Base-by-base conservation (phyloP, 192 early-diverging fungal species). In the Funneliformis geosporum region DNA sequence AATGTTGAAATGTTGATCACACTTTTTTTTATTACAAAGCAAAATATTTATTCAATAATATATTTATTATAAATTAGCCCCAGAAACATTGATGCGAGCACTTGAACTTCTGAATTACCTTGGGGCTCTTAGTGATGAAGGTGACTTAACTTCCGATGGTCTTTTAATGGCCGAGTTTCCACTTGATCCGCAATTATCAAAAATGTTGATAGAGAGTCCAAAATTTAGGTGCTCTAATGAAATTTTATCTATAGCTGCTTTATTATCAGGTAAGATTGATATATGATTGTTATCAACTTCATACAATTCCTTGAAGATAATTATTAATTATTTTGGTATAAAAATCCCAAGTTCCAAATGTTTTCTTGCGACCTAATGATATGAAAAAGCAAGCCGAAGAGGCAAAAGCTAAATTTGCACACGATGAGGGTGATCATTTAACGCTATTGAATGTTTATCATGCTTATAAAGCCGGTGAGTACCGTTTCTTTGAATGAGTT, bases 71-170 rank as follows among this genome's bases (percentile, higher is more conserved):
- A 67, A 43, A 43, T 44, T 40, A 79, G 97, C 98, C 0, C 97
- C 97, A 7, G 97, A 99, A 84, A 99, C 97, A 2, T 83, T 99
- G 61, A 99, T 99, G 97, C 91, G 97, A 66, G 98, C 98, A 8
- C 86, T 99, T 38, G 98, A 99, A 85, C 84, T 98, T 39, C 83
- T 99, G 14, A 96, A 99, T 81, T 99, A 96, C 79, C 88, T 99
- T 27, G 97, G 91, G 10, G 97, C 95, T 11, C 84, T 99, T 59
- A 94, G 98, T 75, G 96, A 98, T 82, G 96, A 99, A 83, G 97
- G 97, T 50, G 91, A 97, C 66, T 82, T 99, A 73, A 99, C 97
- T 23, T 79, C 87, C 14, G 77, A 91, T 42, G 98, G 98, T 59
- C 86, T 91, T 67, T 80, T 84, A 12, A 99, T 99, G 94, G 91